phyloP scores from a whole-genome alignment of 768 basidiomycete genomes.

The Phlebiopsis flavidoalba region DNA sequence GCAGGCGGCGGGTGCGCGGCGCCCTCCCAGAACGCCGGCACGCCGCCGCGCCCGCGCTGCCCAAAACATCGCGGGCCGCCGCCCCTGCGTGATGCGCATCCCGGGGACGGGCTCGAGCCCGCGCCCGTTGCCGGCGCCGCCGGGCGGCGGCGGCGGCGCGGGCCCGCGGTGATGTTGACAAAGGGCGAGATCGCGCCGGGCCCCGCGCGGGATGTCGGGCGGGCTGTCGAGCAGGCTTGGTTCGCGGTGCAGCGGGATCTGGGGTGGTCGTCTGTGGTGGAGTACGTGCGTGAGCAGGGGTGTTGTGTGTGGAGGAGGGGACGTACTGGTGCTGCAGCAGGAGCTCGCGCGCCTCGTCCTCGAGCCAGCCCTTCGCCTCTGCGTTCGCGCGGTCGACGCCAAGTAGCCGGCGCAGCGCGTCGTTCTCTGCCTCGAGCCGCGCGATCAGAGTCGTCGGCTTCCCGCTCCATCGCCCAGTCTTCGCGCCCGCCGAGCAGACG shows the following conservation, averaged over 20 bases:
- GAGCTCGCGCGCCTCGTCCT: conserved; percentile 39
- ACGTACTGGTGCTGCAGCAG: conserved; percentile 9
- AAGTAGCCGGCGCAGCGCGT: conserved; percentile 65
- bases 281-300: too few relatives aligned
- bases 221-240: conserved; percentile 3
- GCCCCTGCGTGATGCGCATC: conserved; percentile 40
- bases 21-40: conserved; percentile 27
- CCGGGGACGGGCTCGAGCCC: conserved; percentile 11
- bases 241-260: neutral
- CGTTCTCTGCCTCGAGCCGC: conserved; percentile 81
- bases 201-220: neutral
- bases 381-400: conserved; percentile 63
- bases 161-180: neutral
- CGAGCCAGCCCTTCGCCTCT: conserved; percentile 44
- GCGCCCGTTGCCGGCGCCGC: neutral
- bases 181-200: neutral
- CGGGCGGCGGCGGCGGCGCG: neutral
- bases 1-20: conserved; percentile 29
- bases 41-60: conserved; percentile 32
- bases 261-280: too few relatives aligned
- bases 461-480: conserved; percentile 89
- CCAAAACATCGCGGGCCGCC: conserved; percentile 61
- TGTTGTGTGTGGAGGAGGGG: neutral
- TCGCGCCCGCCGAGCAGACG: conserved; percentile 37
- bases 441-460: conserved; percentile 82